Conservation (phyloP, 2,329 filamentous ascomycete genomes). For the Phyllosticta ampelicida region DNA sequence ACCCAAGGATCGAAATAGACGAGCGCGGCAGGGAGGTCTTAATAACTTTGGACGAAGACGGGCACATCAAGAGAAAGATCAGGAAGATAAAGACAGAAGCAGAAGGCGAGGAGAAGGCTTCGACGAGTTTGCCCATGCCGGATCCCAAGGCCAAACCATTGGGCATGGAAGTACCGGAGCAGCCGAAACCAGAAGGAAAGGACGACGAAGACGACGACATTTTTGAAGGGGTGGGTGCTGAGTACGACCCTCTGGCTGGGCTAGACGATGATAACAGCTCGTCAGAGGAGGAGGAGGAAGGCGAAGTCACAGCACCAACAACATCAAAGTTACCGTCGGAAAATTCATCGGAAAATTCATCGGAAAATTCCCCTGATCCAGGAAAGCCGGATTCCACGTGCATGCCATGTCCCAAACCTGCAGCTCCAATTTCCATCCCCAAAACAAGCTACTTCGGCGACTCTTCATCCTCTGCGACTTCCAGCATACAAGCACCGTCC, state of each 20-base stretch:
- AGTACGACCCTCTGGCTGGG: constrained; percentile 49
- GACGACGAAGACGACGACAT: constrained; percentile 49
- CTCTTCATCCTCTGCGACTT: constrained; percentile 16
- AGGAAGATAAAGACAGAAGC: constrained; percentile 39
- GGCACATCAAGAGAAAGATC: constrained; percentile 51
- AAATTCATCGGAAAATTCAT: neutral
- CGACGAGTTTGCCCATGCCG: constrained; percentile 30
- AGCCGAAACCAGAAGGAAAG: constrained; percentile 17
- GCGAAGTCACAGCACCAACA: constrained; percentile 7
- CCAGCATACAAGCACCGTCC: constrained; percentile 15
- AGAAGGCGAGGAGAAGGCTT: constrained; percentile 24
- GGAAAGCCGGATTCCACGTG: constrained; percentile 7
- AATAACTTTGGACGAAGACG: constrained; percentile 47
- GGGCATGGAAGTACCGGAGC: constrained; percentile 38
- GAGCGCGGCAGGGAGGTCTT: constrained; percentile 46
- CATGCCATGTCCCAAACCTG: constrained; percentile 7
- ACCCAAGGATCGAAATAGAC: constrained; percentile 45
- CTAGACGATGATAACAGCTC: constrained; percentile 39
- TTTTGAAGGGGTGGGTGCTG: constrained; percentile 48
- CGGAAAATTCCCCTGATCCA: neutral
- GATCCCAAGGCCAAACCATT: constrained; percentile 38
- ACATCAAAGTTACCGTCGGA: constrained; percentile 3
- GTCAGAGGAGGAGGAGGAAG: constrained; percentile 28
- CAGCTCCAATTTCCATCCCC: neutral
- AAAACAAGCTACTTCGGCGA: constrained; percentile 11